Evolutionary conservation across 208 protist species (phyloP), one percentile per base, ranked within the genome.

Genomic region (Zelonia costaricensis): DNA sequence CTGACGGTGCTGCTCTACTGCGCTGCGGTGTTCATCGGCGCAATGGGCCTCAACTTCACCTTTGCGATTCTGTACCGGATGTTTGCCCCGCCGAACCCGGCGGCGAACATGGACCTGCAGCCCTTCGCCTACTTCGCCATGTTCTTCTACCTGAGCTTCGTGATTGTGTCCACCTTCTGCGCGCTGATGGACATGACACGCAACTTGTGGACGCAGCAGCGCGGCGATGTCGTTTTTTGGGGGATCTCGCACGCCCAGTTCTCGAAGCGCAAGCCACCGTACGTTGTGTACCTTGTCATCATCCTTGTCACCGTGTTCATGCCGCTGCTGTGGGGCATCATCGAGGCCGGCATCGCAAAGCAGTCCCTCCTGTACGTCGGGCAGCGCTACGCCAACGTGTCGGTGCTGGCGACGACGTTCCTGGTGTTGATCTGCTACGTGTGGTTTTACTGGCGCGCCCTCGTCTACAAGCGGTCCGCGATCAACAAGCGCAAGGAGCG

Each of bases 101-200:
- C 52, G 47, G 42, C 56, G 0, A 84, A 69, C 36, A 56, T 53
- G 48, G 40, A 70, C 45, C 49, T 82, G 35, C 73, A 86, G 47
- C 65, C 72, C 10, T 74, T 96, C 15, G 65, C 72, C 4, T 96
- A 87, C 71, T 73, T 88, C 5, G 57, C 76, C 28, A 85, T 90
- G 53, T 96, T 96, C 64, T 85, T 93, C 28, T 88, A 83, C 54
- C 35, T 92, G 18, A 91, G 76, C 63, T 91, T 96, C 46, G 69
- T 86, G 10, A 38, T 91, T 13, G 77, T 84, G 0, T 72, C 74
- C 10, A 60, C 63, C 27, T 77, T 92, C 48, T 93, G 90, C 43
- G 74, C 76, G 2, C 51, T 80, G 16, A 76, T 84, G 36, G 86
- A 96, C 63, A 93, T 96, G 86, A 4, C 84, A 23, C 67, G 69